phyloP scores from a whole-genome alignment of 192 early-diverging fungal genomes.

The Coemansia sp. region DNA sequence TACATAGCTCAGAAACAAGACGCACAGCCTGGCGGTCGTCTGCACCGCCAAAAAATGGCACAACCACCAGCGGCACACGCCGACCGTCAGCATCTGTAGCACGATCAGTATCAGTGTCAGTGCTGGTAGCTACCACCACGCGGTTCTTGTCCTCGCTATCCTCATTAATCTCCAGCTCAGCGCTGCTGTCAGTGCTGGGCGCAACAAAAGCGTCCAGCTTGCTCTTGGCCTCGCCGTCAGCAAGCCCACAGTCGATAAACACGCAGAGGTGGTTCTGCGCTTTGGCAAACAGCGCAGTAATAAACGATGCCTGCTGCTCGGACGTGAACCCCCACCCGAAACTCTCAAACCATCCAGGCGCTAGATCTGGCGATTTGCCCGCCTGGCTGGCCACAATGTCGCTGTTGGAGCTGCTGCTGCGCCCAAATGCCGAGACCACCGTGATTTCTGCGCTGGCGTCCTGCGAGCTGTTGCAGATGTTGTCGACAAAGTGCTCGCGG shows the following conservation, averaged over 20 bases:
- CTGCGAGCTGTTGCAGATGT: conserved; percentile 59
- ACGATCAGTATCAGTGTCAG: background rate
- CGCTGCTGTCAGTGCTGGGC: background rate
- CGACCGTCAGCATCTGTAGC: conserved; percentile 36
- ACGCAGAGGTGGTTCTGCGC: conserved; percentile 56
- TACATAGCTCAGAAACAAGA: conserved; percentile 29
- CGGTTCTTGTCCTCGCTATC: background rate
- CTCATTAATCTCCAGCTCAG: background rate
- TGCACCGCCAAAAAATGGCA: conserved; percentile 68
- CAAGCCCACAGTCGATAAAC: conserved; percentile 72
- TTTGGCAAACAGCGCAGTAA: conserved; percentile 51
- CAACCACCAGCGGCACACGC: conserved; percentile 61
- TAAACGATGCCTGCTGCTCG: conserved; percentile 54
- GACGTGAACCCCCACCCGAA: conserved; percentile 50
- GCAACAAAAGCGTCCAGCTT: background rate
- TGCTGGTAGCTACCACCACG: background rate
- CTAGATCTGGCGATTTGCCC: background rate
- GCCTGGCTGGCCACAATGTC: background rate
- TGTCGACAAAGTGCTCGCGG: conserved; percentile 67
- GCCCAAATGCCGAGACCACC: conserved; percentile 67
- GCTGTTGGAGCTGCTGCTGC: conserved; percentile 7
- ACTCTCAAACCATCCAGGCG: conserved; percentile 40
- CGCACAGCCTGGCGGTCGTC: conserved; percentile 62
- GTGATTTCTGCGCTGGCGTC: conserved; percentile 64
- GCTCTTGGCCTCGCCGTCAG: conserved; percentile 24